phyloP scores from a whole-genome alignment of 129 eudicot genomes.

The Scalesia atractyloides region DNA sequence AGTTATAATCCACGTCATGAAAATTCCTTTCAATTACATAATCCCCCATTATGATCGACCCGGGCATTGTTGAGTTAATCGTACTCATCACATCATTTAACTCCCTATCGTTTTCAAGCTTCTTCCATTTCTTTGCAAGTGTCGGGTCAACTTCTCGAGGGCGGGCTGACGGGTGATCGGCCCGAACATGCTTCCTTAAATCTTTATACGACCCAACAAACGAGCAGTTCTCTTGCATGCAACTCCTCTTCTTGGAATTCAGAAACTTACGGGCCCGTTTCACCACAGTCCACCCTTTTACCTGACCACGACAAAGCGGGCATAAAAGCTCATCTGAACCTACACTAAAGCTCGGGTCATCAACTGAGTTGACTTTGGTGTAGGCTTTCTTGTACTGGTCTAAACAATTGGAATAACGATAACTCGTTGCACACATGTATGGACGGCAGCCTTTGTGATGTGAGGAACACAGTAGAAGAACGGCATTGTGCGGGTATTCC shows the following conservation, averaged over 20 bases:
- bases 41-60: constrained; percentile 58
- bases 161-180: constrained; percentile 49
- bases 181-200: constrained; percentile 52
- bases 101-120: constrained; percentile 54
- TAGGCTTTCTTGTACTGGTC: constrained; percentile 67
- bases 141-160: constrained; percentile 67
- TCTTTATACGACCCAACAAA: constrained; percentile 53
- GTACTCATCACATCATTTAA: constrained; percentile 60
- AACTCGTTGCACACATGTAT: constrained; percentile 58
- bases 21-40: constrained; percentile 50
- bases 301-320: constrained; percentile 70
- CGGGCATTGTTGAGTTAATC: constrained; percentile 57
- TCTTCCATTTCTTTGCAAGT: constrained; percentile 67
- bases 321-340: constrained; percentile 43
- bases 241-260: constrained; percentile 49
- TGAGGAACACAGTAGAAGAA: constrained; percentile 53
- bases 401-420: constrained; percentile 53
- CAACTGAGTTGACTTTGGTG: constrained; percentile 34
- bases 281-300: constrained; percentile 69
- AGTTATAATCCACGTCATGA: constrained; percentile 28
- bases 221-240: constrained; percentile 56
- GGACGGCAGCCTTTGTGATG: constrained; percentile 55
- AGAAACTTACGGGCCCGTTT: constrained; percentile 55
- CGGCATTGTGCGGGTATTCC: constrained; percentile 61
- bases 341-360: constrained; percentile 26